These are phyloP conservation scores for Coriaria nepalensis DNA, from an alignment of 306 rosid genomes.

Conservation along the genomic window DNA sequence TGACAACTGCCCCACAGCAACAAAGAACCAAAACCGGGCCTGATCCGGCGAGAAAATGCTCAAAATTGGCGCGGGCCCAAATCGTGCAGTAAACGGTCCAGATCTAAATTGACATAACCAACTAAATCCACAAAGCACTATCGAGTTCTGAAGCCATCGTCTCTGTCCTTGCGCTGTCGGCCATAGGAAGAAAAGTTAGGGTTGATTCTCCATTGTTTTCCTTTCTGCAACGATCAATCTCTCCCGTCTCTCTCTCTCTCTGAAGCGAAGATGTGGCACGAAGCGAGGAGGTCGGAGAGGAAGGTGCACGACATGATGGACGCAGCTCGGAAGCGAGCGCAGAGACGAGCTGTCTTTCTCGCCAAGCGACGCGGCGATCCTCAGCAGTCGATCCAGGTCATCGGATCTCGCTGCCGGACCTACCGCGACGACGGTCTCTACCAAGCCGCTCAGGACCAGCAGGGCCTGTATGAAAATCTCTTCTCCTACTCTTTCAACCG, in stretches of 20 bases:
- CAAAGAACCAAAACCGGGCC: too few species aligned
- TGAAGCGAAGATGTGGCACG: constrained; percentile 93
- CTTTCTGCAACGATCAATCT: too few species aligned
- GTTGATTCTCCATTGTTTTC: too few species aligned
- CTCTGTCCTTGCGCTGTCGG: too few species aligned
- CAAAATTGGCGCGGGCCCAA: too few species aligned
- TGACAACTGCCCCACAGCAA: too few species aligned
- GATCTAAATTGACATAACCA: too few species aligned
- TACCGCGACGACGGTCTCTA: constrained; percentile 87
- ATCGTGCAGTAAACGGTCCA: too few species aligned
- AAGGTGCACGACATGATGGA: constrained; percentile 99
- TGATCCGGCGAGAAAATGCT: too few species aligned
- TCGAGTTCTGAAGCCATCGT: too few species aligned
- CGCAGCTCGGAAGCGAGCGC: constrained; percentile 96
- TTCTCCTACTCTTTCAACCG: neutral
- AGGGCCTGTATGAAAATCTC: constrained; percentile 74
- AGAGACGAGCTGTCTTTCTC: constrained; percentile 75
- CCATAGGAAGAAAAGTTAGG: too few species aligned
- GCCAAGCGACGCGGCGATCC: constrained; percentile 98
- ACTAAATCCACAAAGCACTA: too few species aligned
- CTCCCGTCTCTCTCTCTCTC: neutral
- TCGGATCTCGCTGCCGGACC: constrained; percentile 60
- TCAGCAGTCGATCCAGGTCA: constrained; percentile 70
- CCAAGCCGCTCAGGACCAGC: constrained; percentile 91
- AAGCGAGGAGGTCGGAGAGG: constrained; percentile 91